Conservation (phyloP, 306 rosid genomes). For the Carpinus viminea region DNA sequence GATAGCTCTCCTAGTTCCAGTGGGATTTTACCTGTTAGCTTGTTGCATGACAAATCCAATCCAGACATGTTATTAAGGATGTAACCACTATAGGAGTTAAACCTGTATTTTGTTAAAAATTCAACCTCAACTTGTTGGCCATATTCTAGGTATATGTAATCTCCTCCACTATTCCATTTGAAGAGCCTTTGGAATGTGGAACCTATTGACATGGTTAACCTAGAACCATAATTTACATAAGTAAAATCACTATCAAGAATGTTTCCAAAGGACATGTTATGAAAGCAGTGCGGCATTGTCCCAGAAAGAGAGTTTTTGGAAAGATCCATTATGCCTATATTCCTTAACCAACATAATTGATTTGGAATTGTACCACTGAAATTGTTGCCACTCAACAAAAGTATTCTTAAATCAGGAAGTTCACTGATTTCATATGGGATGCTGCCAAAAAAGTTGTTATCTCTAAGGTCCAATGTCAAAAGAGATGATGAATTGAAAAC, state of each 20-base stretch:
- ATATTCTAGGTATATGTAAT: too few relatives aligned
- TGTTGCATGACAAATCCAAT: too few relatives aligned
- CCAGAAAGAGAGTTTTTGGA: constrained; percentile 9
- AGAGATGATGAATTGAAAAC: not conserved
- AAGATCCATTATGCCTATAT: constrained; percentile 7
- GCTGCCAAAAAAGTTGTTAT: not conserved
- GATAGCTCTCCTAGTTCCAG: too few relatives aligned
- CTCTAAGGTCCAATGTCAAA: not conserved
- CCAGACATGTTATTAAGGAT: too few relatives aligned
- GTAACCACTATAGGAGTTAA: too few relatives aligned
- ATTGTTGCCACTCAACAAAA: not conserved
- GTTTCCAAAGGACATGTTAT: not conserved
- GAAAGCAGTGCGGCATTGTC: constrained; percentile 10
- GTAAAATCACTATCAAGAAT: too few relatives aligned
- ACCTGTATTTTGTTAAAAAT: too few relatives aligned
- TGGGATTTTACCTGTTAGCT: too few relatives aligned
- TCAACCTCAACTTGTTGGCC: not conserved
- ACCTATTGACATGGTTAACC: too few relatives aligned
- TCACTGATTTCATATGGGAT: not conserved
- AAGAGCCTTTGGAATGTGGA: too few relatives aligned
- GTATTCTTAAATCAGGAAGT: not conserved
- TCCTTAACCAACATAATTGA: not conserved
- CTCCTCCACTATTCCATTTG: not conserved
- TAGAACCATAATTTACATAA: too few relatives aligned
- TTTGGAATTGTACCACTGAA: constrained; percentile 10